Conservation (phyloP, 2,329 filamentous ascomycete genomes). For the Microthyrium microscopicum region DNA sequence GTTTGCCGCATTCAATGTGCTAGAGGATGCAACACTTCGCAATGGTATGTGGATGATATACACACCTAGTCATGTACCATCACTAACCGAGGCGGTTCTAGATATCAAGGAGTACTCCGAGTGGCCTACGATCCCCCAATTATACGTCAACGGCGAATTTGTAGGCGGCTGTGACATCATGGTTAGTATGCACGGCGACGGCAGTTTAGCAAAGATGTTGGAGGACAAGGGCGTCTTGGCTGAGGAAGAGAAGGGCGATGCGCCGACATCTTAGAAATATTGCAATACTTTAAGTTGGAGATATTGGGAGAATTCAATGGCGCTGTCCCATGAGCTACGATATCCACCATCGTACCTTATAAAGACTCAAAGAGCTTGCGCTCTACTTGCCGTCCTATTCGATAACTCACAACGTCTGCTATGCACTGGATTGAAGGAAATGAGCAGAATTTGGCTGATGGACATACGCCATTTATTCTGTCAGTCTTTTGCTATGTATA, state of each 20-base stretch:
- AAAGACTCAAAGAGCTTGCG: too few relatives aligned
- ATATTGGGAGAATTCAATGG: too few relatives aligned
- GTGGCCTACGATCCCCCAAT: slow-evolving; percentile 95
- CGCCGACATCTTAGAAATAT: too few relatives aligned
- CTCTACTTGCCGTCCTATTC: too few relatives aligned
- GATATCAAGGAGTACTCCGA: slow-evolving; percentile 99
- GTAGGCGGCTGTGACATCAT: slow-evolving; percentile 95
- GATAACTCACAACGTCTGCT: too few relatives aligned
- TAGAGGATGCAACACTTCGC: slow-evolving; percentile 69
- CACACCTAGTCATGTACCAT: neutral
- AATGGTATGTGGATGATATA: neutral
- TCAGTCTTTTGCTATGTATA: too few relatives aligned
- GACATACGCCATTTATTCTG: too few relatives aligned
- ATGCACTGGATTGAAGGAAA: too few relatives aligned
- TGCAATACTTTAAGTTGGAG: too few relatives aligned
- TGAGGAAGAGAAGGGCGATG: slow-evolving; percentile 18
- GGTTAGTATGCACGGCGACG: slow-evolving; percentile 93
- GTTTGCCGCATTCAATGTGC: slow-evolving; percentile 95
- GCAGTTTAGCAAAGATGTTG: slow-evolving; percentile 77
- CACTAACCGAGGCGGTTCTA: slow-evolving; percentile 23
- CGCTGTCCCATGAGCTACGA: too few relatives aligned
- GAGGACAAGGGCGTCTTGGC: slow-evolving; percentile 84
- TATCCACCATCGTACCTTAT: too few relatives aligned
- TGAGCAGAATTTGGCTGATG: too few relatives aligned
- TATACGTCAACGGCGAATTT: slow-evolving; percentile 93